phyloP scores from a whole-genome alignment of 225 moss, liverwort and hornwort species.

The Bryoerythrophyllum caledonicum region DNA sequence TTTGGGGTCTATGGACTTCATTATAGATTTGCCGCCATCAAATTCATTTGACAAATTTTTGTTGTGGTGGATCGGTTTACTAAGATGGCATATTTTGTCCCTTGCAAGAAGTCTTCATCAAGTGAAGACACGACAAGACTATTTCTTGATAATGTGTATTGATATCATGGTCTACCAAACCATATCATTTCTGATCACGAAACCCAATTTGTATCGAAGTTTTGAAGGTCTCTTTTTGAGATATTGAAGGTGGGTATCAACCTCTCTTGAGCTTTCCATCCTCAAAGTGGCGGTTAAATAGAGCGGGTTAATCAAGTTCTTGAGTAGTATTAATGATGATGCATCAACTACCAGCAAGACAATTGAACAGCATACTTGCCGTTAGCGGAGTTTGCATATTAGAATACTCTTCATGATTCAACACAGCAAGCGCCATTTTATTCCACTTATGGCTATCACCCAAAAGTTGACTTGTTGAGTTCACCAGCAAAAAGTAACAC shows the following conservation, averaged over 20 bases:
- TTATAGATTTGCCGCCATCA: background rate
- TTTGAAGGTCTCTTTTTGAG: background rate
- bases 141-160: background rate
- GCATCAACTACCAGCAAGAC: background rate
- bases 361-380: background rate
- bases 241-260: background rate
- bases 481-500: background rate
- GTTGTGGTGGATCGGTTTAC: background rate
- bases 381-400: background rate
- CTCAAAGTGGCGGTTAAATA: background rate
- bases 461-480: background rate
- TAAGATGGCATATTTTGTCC: background rate
- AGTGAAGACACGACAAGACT: background rate
- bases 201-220: background rate
- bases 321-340: background rate
- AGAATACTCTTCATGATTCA: background rate
- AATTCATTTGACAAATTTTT: too few species aligned
- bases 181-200: fast-evolving
- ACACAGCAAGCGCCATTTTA: background rate
- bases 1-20: background rate
- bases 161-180: background rate
- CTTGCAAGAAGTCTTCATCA: too few species aligned
- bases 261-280: background rate
- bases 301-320: background rate
- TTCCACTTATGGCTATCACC: background rate